phyloP scores from a whole-genome alignment of 2,329 filamentous ascomycete species.

The Paracorniculantispora psalliotae region DNA sequence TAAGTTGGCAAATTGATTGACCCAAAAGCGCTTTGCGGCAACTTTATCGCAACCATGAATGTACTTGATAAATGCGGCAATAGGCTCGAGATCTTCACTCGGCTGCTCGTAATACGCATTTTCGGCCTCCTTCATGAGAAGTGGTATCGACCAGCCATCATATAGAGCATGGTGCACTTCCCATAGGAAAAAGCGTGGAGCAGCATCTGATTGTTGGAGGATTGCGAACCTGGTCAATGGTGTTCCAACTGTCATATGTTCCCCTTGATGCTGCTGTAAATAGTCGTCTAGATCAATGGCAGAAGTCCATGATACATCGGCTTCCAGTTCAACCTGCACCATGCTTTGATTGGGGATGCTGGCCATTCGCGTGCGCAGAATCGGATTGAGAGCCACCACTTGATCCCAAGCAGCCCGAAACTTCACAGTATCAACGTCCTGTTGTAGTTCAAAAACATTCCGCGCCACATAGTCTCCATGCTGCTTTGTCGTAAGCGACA shows the following conservation, averaged over 20 bases:
- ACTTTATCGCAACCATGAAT: no score
- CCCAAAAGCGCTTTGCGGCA: no score
- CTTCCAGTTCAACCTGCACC: background rate
- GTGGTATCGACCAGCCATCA: conserved; percentile 45
- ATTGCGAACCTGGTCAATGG: no score
- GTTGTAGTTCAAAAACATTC: conserved; percentile 14
- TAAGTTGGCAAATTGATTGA: no score
- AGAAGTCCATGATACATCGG: no score
- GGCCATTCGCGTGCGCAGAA: conserved; percentile 13
- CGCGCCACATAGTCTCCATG: conserved; percentile 17
- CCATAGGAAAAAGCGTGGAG: conserved; percentile 19
- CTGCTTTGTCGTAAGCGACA: conserved; percentile 16
- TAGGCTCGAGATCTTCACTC: background rate
- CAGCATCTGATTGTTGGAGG: no score
- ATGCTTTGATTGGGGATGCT: background rate
- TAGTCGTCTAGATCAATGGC: no score
- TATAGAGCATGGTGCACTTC: conserved; percentile 39
- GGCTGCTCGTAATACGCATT: conserved; percentile 15
- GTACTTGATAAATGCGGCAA: conserved; percentile 31
- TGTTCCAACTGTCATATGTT: background rate
- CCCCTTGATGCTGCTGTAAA: background rate
- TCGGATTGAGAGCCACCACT: conserved; percentile 10
- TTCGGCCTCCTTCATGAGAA: conserved; percentile 23
- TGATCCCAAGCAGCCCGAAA: conserved; percentile 16
- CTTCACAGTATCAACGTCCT: conserved; percentile 3